Percentiles rank a stretch among this genome's conserved stretches.
phyloP scores from a whole-genome alignment of 768 basidiomycete species.

The Rhodocollybia butyracea region DNA sequence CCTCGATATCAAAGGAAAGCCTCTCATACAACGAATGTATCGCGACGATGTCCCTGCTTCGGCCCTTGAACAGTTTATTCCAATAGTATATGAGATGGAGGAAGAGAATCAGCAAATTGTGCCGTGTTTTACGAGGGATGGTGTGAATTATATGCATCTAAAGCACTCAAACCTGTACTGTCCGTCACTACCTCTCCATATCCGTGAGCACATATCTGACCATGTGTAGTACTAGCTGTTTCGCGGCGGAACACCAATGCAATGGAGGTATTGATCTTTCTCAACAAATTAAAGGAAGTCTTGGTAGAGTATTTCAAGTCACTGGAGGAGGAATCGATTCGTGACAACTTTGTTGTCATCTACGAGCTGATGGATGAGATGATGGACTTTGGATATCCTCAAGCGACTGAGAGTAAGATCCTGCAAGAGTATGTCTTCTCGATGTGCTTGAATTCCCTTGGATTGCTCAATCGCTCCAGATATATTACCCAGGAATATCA shows the following conservation, averaged over 20 bases:
- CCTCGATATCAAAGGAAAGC: conserved; percentile 97
- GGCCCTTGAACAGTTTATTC: conserved; percentile 90
- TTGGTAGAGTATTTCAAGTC: conserved; percentile 98
- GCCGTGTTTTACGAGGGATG: conserved; percentile 93
- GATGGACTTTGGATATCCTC: conserved; percentile 99
- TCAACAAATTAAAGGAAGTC: conserved; percentile 90
- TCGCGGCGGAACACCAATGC: conserved; percentile 96
- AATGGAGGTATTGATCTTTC: conserved; percentile 92
- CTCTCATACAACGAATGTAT: conserved; percentile 94
- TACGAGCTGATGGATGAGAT: conserved; percentile 99
- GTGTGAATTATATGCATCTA: conserved; percentile 98
- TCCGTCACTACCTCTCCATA: conserved; percentile 36
- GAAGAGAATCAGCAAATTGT: conserved; percentile 96
- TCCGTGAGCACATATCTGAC: neutral
- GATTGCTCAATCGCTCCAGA: no score
- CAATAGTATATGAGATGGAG: conserved; percentile 90
- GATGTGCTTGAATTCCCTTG: no score
- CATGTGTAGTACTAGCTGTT: conserved; percentile 86
- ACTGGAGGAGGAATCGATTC: conserved; percentile 97
- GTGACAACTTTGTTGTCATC: conserved; percentile 99
- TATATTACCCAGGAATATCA: conserved; percentile 99
- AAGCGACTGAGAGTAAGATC: conserved; percentile 99
- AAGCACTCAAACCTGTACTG: conserved; percentile 96
- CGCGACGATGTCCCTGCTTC: conserved; percentile 91
- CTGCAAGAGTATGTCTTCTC: no score